Evolutionary conservation across 2,329 filamentous ascomycete genomes (phyloP), one percentile per base, ranked within the genome.

Genomic region (Metarhizium album): DNA sequence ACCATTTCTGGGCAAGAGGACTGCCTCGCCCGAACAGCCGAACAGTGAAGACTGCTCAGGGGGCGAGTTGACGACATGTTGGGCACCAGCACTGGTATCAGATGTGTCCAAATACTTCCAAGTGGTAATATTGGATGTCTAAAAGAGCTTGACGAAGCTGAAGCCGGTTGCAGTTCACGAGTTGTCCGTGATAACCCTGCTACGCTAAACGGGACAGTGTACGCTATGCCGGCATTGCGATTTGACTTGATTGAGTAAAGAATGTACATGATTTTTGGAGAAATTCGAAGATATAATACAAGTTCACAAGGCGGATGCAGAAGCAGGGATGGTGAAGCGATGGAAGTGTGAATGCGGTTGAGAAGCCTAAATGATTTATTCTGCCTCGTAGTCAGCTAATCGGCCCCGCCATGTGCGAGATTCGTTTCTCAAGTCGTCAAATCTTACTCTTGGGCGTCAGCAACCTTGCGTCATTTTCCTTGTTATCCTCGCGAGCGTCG

Each of bases 401-500:
- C 11, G 9, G 33, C 33, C 9, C 9, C 16, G 13, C 14, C 9
- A 35, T 16, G 33, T 35, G 33, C 7, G 14, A 35, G 33, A 5
- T 18, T 40, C 11, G 5, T 20, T 20, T 20, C 16, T 16, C 16
- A 40, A 40, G 7, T 20, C 16, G 5, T 20, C 6, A 18, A 27
- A 24, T 24, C 66, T 60, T 57, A 72, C 69, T 72, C 58, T 70
- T 73, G 35, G 67, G 64, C n/a, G 66, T 65, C 51, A 73, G 63
- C 20, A 72, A 61, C 38, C 67, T 67, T 11, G 81, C 73, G 64
- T 97, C 91, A 55, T 88, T 93, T 58, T 97, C 93, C 61, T 83
- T 87, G 60, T 88, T 90, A 62, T 90, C 87, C 58, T 93, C 89
- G 53, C 90, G 78, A 18, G 91, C 91, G 60, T 97, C 93, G 7